These are phyloP conservation scores for Hypoxylon fuscum DNA, from an alignment of 495 filamentous ascomycete species.

Conservation along the genomic window DNA sequence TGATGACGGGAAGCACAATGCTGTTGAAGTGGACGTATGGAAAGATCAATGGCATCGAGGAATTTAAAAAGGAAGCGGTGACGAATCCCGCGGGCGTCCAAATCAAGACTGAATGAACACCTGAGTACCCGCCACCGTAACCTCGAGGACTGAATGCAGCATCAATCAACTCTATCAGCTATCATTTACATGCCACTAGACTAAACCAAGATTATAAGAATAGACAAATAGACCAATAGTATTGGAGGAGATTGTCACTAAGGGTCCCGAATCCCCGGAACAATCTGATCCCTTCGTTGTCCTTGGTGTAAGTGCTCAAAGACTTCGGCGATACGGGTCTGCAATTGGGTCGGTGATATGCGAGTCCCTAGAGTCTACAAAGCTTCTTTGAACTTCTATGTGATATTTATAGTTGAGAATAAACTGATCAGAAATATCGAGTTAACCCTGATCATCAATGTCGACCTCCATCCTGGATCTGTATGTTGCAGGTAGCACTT, in stretches of 20 bases:
- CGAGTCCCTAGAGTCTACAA: slow-evolving; percentile 16
- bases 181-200: too few species aligned
- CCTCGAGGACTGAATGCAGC: too few species aligned
- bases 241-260: too few species aligned
- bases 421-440: background rate
- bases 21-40: slow-evolving; percentile 73
- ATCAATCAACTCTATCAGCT: too few species aligned
- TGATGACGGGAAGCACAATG: slow-evolving; percentile 76
- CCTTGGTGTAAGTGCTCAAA: slow-evolving; percentile 16
- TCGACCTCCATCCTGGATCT: background rate
- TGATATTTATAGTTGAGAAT: slow-evolving; percentile 13
- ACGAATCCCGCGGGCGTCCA: slow-evolving; percentile 37
- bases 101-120: slow-evolving; percentile 30
- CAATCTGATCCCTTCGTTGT: background rate
- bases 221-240: too few species aligned
- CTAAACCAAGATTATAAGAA: too few species aligned
- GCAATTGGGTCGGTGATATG: slow-evolving; percentile 10
- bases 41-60: slow-evolving; percentile 70
- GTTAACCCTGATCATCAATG: background rate
- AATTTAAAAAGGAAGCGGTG: slow-evolving; percentile 46
- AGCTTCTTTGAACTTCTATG: slow-evolving; percentile 22
- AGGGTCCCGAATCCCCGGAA: too few species aligned
- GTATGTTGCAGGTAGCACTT: too few species aligned
- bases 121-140: background rate
- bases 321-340: slow-evolving; percentile 3